Conservation (phyloP, 495 filamentous ascomycete genomes). For the Stereocaulon alpinum region DNA sequence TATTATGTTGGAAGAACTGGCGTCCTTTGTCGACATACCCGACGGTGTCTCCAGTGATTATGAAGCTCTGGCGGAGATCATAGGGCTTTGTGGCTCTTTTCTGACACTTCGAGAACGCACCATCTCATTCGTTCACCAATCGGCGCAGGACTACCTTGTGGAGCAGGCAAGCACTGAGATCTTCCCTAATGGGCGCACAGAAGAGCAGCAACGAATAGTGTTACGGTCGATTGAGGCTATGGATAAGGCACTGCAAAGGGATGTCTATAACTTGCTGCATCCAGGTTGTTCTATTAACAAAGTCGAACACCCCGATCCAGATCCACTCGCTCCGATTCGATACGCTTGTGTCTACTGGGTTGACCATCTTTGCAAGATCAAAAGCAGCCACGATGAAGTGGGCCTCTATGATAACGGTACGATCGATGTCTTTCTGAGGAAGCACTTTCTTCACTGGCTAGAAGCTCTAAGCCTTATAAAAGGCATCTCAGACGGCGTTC, state of each 20-base stretch:
- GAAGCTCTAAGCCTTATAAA: slow-evolving; percentile 25
- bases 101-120: slow-evolving; percentile 22
- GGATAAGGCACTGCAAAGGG: slow-evolving; percentile 23
- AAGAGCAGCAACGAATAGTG: slow-evolving; percentile 21
- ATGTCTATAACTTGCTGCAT: slow-evolving; percentile 22
- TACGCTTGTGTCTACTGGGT: slow-evolving; percentile 34
- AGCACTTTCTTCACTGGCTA: slow-evolving; percentile 31
- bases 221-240: slow-evolving; percentile 24
- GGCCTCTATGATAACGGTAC: slow-evolving; percentile 14
- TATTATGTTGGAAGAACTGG: slow-evolving; percentile 24
- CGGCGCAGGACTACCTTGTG: slow-evolving; percentile 25
- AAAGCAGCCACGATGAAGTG: slow-evolving; percentile 11
- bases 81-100: slow-evolving; percentile 25
- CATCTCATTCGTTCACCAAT: slow-evolving; percentile 28
- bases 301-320: slow-evolving; percentile 20
- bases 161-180: slow-evolving; percentile 19
- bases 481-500: slow-evolving; percentile 3
- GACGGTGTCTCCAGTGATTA: slow-evolving; percentile 14
- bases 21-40: slow-evolving; percentile 17
- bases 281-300: slow-evolving; percentile 18
- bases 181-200: slow-evolving; percentile 20
- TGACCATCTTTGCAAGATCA: slow-evolving; percentile 23
- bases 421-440: slow-evolving; percentile 21
- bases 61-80: slow-evolving; percentile 17
- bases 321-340: slow-evolving; percentile 25